Conservation (phyloP, 1,284 basidiomycete genomes). For the Anthracocystis panici-leucophaei region DNA sequence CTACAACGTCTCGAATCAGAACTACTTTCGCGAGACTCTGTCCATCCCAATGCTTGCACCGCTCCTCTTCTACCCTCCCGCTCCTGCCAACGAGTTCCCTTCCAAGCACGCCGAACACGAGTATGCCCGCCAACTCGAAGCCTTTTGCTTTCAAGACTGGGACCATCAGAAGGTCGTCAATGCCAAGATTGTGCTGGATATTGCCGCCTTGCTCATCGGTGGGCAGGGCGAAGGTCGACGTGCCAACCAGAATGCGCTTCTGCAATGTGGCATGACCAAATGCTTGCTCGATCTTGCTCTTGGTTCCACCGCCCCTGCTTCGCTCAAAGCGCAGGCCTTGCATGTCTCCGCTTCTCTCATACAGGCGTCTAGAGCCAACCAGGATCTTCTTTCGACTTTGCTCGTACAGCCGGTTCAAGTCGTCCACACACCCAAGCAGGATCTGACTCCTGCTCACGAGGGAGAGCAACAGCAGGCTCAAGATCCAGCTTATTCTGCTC, state of each 20-base stretch:
- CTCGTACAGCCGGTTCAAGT: slow-evolving; percentile 55
- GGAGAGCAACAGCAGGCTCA: slow-evolving; percentile 18
- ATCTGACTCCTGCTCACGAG: slow-evolving; percentile 2
- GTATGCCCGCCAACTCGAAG: slow-evolving; percentile 76
- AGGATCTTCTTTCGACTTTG: slow-evolving; percentile 71
- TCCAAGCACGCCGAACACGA: slow-evolving; percentile 74
- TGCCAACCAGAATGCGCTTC: slow-evolving; percentile 74
- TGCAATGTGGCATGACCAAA: slow-evolving; percentile 77
- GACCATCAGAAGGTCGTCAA: slow-evolving; percentile 88
- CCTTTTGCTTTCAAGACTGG: slow-evolving; percentile 97
- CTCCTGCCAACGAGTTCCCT: slow-evolving; percentile 54
- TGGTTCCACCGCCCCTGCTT: slow-evolving; percentile 88
- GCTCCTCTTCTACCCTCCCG: slow-evolving; percentile 85
- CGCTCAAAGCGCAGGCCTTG: slow-evolving; percentile 79
- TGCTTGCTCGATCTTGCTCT: slow-evolving; percentile 88
- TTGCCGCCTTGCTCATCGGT: slow-evolving; percentile 77
- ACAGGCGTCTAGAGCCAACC: slow-evolving; percentile 70
- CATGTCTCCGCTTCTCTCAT: slow-evolving; percentile 75
- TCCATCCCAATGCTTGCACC: slow-evolving; percentile 84
- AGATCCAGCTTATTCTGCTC: slow-evolving; percentile 10
- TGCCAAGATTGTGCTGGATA: slow-evolving; percentile 80
- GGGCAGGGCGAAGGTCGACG: slow-evolving; percentile 71
- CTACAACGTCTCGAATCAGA: slow-evolving; percentile 96
- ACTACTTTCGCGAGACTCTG: slow-evolving; percentile 94
- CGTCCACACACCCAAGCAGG: slow-evolving; percentile 15